Base-by-base conservation (phyloP, 768 basidiomycete species). In the Leccinum rimulosum region DNA sequence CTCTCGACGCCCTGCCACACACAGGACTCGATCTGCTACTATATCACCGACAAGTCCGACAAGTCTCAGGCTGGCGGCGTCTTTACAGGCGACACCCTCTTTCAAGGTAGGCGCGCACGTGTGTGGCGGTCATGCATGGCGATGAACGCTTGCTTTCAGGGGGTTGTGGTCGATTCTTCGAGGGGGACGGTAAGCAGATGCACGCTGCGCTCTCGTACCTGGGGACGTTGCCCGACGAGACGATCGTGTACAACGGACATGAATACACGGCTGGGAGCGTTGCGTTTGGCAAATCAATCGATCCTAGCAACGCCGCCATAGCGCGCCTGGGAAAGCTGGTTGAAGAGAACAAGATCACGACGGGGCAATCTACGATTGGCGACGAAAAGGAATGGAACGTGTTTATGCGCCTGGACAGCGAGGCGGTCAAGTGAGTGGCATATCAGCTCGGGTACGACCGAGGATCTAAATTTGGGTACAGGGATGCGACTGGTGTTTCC, bases 321-420 rank as follows among this genome's bases (percentile, higher is more conserved):
- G 73, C 71, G 30, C 80, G 83, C 30, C 82, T 97, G 31, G 76
- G 76, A 7, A 75, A 81, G 48, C 76, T 93, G 19, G 81, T 83
- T 25, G 69, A 80, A 53, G 76, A 79, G 50, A 86, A 93, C 66
- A 68, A 79, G 56, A 73, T 84, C 49, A 93, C 89, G 4, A 84
- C 89, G 4, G 94, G 95, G 43, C 76, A 88, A 69, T 89, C 90
- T 12, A 97, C 94, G 0, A 95, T 98, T 52, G 90, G 83, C 0
- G 91, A 98, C 64, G 96, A 98, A 78, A 95, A 94, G 76, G 78
- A 85, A 62, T 95, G 92, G 91, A 98, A 98, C 74, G 86, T 93
- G 8, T 98, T 98, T 73, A 94, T 97, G 93, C 83, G 94, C 17
- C 75, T 94, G 11, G 74, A 80, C 5, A 84, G 77, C 61, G 77